Evolutionary conservation across 257 asterid species (phyloP), one percentile per base, ranked within the genome.

Genomic region (Solanum okadae): DNA sequence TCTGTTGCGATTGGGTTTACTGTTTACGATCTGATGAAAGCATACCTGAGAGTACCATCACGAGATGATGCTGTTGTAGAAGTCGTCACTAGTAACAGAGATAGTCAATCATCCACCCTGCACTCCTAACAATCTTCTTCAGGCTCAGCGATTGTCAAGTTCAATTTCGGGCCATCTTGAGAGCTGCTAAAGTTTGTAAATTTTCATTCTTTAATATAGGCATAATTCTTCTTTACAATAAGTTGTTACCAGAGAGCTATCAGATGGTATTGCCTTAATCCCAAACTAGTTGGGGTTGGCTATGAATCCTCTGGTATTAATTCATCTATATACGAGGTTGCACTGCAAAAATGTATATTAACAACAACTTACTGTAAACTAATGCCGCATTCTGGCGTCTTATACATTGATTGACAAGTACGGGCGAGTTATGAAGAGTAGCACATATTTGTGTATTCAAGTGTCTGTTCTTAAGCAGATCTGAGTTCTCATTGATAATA

Each of bases 1-100:
- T 96, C 99, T 1, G 99, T 96, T 20, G 99, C 99, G 8, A 96
- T 96, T 63, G 99, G 99, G 52, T 96, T 96, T 59, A 95, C 99
- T 10, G 95, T 94, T 25, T 96, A 96, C 34, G 98, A 96, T 89
- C 85, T 91, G 76, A 90, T 95, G 98, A 96, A 95, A 91, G 93
- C 94, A n/a, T 94, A 44, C 86, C 93, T 96, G 89, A 91, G 90
- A 86, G 98, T 96, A n/a, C 98, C 98, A 20, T 87, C 97, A 1
- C 92, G 98, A 88, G 98, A 96, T 8, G 96, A 95, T 65, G 88
- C 91, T 15, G 88, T 79, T 70, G 75, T 86, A 77, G 93, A 91
- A 88, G 97, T 89, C 49, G 87, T 87, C 40, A 40, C 92, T 18
- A 88, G 84, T 88, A 85, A 85, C 65, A 86, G 87, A 67, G 91